These are phyloP conservation scores for Samsoniella hepiali DNA, from an alignment of 2,329 filamentous ascomycete species.

Conservation along the genomic window DNA sequence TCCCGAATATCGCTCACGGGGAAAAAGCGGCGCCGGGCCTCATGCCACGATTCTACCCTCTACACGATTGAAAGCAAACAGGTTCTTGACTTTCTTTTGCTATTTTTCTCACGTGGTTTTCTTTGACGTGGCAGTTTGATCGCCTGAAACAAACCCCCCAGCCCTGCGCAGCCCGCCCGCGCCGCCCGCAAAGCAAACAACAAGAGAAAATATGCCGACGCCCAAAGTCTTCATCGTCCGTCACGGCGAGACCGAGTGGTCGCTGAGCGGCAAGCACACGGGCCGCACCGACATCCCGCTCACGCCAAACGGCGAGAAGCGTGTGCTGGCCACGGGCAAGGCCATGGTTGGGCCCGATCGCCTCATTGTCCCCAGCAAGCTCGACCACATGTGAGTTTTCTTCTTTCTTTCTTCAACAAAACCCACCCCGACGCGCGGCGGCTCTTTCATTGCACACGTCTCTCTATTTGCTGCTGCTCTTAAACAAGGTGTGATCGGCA, in stretches of 20 bases:
- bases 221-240: constrained; percentile 79
- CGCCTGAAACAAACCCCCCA: neutral
- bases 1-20: neutral
- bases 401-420: neutral
- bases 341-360: constrained; percentile 82
- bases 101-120: neutral
- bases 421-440: too few relatives aligned
- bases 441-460: neutral
- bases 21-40: neutral
- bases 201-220: constrained; percentile 38
- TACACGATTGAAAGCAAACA: too few relatives aligned
- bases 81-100: neutral
- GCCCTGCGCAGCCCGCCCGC: neutral
- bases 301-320: constrained; percentile 75
- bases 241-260: constrained; percentile 96
- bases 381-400: constrained; percentile 71
- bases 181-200: neutral
- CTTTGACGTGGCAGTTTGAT: too few relatives aligned
- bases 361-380: constrained; percentile 76
- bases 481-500: too few relatives aligned
- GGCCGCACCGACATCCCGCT: constrained; percentile 82
- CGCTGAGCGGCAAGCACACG: constrained; percentile 80
- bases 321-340: constrained; percentile 71
- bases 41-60: too few relatives aligned
- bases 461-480: neutral